Conservation (phyloP, 148 eudicot species). For the Bassia scoparia region DNA sequence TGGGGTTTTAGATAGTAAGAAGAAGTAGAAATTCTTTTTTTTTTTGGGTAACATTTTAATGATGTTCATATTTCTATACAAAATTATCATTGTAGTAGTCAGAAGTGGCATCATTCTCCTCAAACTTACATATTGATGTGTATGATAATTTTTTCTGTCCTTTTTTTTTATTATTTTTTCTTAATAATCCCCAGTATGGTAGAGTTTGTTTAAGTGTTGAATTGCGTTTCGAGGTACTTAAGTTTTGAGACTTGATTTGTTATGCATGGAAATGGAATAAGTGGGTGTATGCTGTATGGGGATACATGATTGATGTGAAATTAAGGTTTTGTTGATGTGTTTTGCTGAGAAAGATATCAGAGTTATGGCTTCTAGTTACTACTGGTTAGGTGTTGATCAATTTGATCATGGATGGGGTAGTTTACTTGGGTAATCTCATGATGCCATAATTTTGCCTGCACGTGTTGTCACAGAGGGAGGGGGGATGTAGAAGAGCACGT, state of each 20-base stretch:
- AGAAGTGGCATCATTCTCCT: not conserved
- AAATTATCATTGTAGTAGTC: not conserved
- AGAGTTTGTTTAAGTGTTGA: not conserved
- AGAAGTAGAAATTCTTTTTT: too few species aligned
- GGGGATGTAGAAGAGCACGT: too few species aligned
- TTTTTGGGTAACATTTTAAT: too few species aligned
- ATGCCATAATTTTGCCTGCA: too few species aligned
- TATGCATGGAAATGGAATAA: not conserved
- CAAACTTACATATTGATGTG: not conserved
- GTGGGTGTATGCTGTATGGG: not conserved
- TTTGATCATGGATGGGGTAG: not conserved
- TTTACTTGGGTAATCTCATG: too few species aligned
- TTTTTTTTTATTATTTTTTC: too few species aligned
- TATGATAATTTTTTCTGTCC: too few species aligned
- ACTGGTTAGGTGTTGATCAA: not conserved
- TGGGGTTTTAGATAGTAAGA: too few species aligned
- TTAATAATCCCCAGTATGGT: not conserved
- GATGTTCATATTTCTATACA: too few species aligned
- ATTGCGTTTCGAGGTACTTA: not conserved
- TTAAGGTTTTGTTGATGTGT: not conserved
- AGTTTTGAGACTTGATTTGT: not conserved
- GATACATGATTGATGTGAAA: not conserved
- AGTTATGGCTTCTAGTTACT: not conserved
- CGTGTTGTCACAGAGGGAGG: too few species aligned
- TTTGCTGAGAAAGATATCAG: not conserved